Conservation (phyloP, 2,329 filamentous ascomycete species). For the Coniochaeta hoffmannii region DNA sequence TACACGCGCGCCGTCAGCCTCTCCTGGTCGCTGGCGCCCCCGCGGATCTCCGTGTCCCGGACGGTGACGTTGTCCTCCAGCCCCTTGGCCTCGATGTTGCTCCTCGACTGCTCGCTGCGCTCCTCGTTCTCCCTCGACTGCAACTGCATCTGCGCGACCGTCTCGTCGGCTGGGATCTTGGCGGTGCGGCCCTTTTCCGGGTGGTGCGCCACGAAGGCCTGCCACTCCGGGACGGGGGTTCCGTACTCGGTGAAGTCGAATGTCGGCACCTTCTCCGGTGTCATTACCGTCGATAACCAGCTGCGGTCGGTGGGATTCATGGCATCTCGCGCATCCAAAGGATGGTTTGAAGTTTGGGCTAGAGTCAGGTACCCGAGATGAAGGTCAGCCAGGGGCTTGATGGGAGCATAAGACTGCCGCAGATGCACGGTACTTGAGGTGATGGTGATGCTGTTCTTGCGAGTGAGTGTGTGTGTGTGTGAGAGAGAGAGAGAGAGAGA, state of each 20-base stretch:
- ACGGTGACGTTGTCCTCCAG: neutral
- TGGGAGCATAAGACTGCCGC: too few species aligned
- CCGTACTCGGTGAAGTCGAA: neutral
- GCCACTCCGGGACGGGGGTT: neutral
- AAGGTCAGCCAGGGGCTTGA: too few species aligned
- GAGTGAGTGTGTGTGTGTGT: too few species aligned
- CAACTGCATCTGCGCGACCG: neutral
- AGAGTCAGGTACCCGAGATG: neutral
- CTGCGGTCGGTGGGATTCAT: too few species aligned
- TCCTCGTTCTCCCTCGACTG: neutral
- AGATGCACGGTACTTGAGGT: too few species aligned
- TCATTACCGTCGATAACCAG: too few species aligned
- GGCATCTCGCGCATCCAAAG: too few species aligned
- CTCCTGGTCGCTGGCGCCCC: neutral
- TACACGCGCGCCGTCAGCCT: neutral
- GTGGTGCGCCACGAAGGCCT: neutral
- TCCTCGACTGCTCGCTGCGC: neutral
- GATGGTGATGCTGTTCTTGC: too few species aligned
- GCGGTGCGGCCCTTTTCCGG: neutral
- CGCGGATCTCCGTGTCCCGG: neutral
- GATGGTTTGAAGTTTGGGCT: too few species aligned
- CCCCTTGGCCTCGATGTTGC: neutral
- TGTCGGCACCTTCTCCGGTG: too few species aligned
- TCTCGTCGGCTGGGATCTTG: neutral
- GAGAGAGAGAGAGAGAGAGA: too few species aligned